These are phyloP conservation scores for Casuarina glauca DNA, from an alignment of 306 rosid species.

Conservation along the genomic window DNA sequence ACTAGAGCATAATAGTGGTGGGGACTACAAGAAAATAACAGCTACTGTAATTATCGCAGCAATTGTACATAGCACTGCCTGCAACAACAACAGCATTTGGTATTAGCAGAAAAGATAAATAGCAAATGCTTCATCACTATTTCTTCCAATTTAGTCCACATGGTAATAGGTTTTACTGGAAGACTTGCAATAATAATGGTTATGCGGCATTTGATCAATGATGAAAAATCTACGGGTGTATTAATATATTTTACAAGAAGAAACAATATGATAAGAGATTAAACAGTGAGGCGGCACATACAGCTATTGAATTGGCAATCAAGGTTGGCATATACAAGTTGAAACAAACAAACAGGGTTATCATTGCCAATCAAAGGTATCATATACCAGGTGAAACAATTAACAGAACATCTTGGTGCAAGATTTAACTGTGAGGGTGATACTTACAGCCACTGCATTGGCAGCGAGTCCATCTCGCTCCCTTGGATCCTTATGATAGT, in stretches of 20 bases:
- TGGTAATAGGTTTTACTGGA: not conserved
- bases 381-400: not conserved
- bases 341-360: not conserved
- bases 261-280: not conserved
- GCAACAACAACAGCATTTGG: conserved; percentile 33
- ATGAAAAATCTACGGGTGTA: no score
- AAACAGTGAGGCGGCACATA: not conserved
- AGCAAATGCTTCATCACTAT: not conserved
- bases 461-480: conserved; percentile 95
- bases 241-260: not conserved
- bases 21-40: conserved; percentile 35
- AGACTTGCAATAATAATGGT: not conserved
- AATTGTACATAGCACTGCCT: conserved; percentile 64
- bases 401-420: not conserved
- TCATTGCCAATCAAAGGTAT: not conserved
- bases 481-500: conserved; percentile 86
- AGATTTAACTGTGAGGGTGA: not conserved
- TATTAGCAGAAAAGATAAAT: conserved; percentile 9
- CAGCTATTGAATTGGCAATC: not conserved
- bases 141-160: conserved; percentile 2
- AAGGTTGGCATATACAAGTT: not conserved
- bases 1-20: conserved; percentile 24
- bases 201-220: not conserved
- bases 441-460: conserved; percentile 80
- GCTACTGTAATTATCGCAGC: conserved; percentile 36